These are phyloP conservation scores for Trametes elegans DNA, from an alignment of 768 basidiomycete genomes.

Conservation along the genomic window DNA sequence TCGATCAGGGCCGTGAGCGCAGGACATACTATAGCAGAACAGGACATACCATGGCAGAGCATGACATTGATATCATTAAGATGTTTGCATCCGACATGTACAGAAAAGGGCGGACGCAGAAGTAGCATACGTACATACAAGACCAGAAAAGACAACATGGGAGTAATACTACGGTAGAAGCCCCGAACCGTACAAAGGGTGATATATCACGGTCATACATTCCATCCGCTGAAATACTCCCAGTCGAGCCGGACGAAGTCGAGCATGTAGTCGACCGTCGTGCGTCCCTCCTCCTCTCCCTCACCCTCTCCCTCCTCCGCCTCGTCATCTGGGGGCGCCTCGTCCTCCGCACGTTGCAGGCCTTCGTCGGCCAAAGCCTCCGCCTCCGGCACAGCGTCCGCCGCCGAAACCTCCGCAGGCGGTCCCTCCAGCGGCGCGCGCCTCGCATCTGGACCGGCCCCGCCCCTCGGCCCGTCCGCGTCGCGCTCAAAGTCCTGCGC, in stretches of 20 bases:
- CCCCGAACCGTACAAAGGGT: too few relatives aligned
- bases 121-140: too few relatives aligned
- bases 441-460: constrained; percentile 24
- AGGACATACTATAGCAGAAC: too few relatives aligned
- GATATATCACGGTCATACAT: constrained; percentile 38
- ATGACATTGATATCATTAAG: too few relatives aligned
- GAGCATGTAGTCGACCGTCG: constrained; percentile 85
- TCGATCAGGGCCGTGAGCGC: too few relatives aligned
- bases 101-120: too few relatives aligned
- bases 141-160: too few relatives aligned
- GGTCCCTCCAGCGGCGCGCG: constrained; percentile 7
- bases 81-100: too few relatives aligned
- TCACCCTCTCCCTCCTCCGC: constrained; percentile 34
- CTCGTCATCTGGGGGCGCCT: constrained; percentile 20
- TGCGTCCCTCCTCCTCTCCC: constrained; percentile 58
- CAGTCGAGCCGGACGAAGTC: constrained; percentile 56
- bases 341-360: constrained; percentile 26
- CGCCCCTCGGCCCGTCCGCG: too few relatives aligned
- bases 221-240: constrained; percentile 75
- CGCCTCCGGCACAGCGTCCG: constrained; percentile 11
- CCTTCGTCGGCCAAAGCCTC: constrained; percentile 20
- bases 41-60: too few relatives aligned
- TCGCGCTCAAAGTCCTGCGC: constrained; percentile 78
- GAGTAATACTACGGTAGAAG: too few relatives aligned
- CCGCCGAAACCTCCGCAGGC: constrained; percentile 6